Base-by-base conservation (phyloP, 202 grass and related monocot genomes). In the Eragrostis tef region DNA sequence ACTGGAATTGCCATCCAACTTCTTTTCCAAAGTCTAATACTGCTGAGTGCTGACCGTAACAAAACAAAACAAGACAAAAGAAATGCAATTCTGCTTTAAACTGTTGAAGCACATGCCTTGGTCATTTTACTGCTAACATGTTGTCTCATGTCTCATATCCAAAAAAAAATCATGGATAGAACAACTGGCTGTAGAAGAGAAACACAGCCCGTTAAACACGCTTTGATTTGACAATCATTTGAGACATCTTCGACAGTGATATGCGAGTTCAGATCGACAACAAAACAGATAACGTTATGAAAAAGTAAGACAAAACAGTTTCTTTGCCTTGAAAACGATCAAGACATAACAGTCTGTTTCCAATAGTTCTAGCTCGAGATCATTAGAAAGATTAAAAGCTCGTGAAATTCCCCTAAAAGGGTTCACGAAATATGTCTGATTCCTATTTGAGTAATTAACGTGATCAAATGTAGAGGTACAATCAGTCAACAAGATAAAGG, bases 1-100 rank as follows among this genome's bases (percentile, higher is more conserved):
- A 78, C 79, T 70, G 73, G 83, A 86, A 69, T 73, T 83, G 63
- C 57, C 81, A 70, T 51, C 50, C 51, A 25, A 69, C 61, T 73
- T 90, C 66, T 87, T 88, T 84, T 85, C 69, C 66, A 69, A 91
- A 90, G 82, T 72, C 21, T 73, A 81, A 9, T 86, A 67, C 78
- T 64, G 61, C 78, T 82, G 67, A 82, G 72, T 64, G 61, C 78
- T 82, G 67, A 82, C 49, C 50, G 61, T 60, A 77, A 89, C 85
- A 56, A 50, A 86, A 78, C 22, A 78, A 56, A 22, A 72, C 41
- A 57, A 56, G 45, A 41, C 19, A 19, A 77, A 78, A 82, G 66
- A 82, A 81, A 87, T 85, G 75, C 22, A 86, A 67, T 74, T 80
- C 74, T 64, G 61, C 57, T 84, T 88, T 81, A 17, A 69, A 80